Evolutionary conservation across 2,329 filamentous ascomycete genomes (phyloP).

Genomic region (Helotiales sp.): DNA sequence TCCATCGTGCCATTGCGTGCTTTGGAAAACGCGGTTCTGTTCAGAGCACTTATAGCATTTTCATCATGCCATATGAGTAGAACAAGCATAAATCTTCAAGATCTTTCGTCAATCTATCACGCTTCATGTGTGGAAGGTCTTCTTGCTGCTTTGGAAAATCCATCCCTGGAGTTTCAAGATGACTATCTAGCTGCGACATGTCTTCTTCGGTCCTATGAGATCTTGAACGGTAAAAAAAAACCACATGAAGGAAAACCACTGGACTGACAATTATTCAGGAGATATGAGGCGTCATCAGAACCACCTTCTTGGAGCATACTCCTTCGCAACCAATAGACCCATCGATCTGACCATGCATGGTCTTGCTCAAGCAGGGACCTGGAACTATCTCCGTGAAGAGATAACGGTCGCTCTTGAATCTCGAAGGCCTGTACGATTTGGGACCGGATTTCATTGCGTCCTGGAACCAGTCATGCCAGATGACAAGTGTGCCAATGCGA

Average conservation of each 20-base stretch:
- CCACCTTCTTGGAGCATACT: constrained; percentile 20
- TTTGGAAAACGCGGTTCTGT: constrained; percentile 42
- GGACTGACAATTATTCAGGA: background rate
- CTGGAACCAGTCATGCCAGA: constrained; percentile 40
- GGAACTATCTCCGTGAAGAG: constrained; percentile 53
- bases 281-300: background rate
- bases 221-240: constrained; percentile 40
- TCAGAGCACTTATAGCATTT: constrained; percentile 46
- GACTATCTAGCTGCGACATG: constrained; percentile 48
- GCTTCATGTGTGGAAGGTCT: constrained; percentile 42
- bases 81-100: background rate
- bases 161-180: constrained; percentile 24
- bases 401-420: constrained; percentile 50
- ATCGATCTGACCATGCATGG: constrained; percentile 13
- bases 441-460: constrained; percentile 37
- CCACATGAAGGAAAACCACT: background rate
- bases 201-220: constrained; percentile 49
- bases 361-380: constrained; percentile 44
- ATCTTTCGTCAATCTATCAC: constrained; percentile 33
- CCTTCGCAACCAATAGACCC: constrained; percentile 5
- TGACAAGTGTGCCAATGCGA: constrained; percentile 40
- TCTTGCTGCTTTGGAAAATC: constrained; percentile 32
- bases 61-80: constrained; percentile 40
- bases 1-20: constrained; percentile 39
- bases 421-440: constrained; percentile 4